These are phyloP conservation scores for Cylindricascospora bacillispora DNA, from an alignment of 1,139 yeast genomes.

Conservation along the genomic window DNA sequence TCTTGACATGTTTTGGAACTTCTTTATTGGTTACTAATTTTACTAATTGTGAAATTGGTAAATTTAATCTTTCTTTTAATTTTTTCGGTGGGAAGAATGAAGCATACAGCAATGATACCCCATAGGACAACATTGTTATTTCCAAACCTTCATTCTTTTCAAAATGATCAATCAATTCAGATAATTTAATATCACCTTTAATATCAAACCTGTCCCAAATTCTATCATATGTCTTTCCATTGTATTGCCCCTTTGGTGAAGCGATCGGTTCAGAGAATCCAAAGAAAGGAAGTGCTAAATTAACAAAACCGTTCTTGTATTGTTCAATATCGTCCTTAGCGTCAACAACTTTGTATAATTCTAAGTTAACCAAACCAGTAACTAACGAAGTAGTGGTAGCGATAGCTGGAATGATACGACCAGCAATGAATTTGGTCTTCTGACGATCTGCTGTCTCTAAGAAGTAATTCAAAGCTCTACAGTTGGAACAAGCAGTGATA, in stretches of 20 bases:
- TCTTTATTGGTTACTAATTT: constrained; percentile 78
- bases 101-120: constrained; percentile 81
- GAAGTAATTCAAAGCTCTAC: constrained; percentile 85
- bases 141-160: constrained; percentile 72
- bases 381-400: constrained; percentile 97
- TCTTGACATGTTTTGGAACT: constrained; percentile 58
- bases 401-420: constrained; percentile 95
- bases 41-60: constrained; percentile 62
- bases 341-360: constrained; percentile 81
- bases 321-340: constrained; percentile 61
- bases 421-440: constrained; percentile 77
- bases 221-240: constrained; percentile 66
- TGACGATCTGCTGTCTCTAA: constrained; percentile 69
- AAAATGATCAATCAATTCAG: constrained; percentile 64
- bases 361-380: constrained; percentile 87
- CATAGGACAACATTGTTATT: constrained; percentile 84
- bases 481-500: constrained; percentile 91
- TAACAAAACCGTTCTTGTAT: constrained; percentile 87
- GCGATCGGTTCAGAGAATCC: constrained; percentile 95
- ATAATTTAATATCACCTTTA: constrained; percentile 64
- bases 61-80: constrained; percentile 56
- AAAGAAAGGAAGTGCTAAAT: constrained; percentile 88
- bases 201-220: constrained; percentile 94
- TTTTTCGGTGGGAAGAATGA: constrained; percentile 90
- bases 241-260: constrained; percentile 71